phyloP scores from a whole-genome alignment of 257 asterid genomes.

The Verbena officinalis region DNA sequence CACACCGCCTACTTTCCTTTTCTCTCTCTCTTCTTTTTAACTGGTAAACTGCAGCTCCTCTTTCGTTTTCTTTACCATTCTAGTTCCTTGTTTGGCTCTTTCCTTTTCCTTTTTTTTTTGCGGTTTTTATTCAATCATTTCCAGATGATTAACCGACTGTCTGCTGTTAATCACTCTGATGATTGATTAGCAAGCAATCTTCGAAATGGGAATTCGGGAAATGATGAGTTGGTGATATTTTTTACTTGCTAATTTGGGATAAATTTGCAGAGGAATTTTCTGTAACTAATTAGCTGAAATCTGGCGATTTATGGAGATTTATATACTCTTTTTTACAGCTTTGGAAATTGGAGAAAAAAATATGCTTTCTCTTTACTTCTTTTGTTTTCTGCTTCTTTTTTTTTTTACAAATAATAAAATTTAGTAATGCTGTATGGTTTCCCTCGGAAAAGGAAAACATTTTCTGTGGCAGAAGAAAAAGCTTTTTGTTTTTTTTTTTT shows the following conservation, averaged over 20 bases:
- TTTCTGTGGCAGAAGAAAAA: conserved; percentile 22
- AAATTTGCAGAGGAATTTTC: conserved; percentile 16
- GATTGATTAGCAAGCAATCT: conserved; percentile 11
- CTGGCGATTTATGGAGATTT: conserved; percentile 1
- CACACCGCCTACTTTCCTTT: not conserved
- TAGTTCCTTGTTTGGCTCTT: not conserved
- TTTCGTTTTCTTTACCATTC: conserved; percentile 4
- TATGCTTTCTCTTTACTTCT: conserved; percentile 13
- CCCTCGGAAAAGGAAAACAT: conserved; percentile 1
- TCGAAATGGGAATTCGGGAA: not conserved
- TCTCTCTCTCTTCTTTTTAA: not conserved
- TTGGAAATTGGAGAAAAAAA: conserved; percentile 39
- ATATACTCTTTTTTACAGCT: conserved; percentile 13
- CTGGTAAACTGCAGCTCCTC: conserved; percentile 17
- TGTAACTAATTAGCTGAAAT: conserved; percentile 19
- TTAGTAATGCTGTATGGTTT: not conserved
- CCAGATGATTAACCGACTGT: conserved; percentile 1
- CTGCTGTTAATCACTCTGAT: conserved; percentile 19
- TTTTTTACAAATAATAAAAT: not conserved
- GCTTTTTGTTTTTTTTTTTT: not conserved
- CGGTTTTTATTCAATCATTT: not conserved
- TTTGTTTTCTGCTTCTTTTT: conserved; percentile 5
- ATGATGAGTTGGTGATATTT: conserved; percentile 6
- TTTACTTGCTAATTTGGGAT: conserved; percentile 33
- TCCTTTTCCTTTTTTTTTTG: not conserved